Evolutionary conservation across 345 rosid genomes (phyloP).

Genomic region (Euphorbia peplus): DNA sequence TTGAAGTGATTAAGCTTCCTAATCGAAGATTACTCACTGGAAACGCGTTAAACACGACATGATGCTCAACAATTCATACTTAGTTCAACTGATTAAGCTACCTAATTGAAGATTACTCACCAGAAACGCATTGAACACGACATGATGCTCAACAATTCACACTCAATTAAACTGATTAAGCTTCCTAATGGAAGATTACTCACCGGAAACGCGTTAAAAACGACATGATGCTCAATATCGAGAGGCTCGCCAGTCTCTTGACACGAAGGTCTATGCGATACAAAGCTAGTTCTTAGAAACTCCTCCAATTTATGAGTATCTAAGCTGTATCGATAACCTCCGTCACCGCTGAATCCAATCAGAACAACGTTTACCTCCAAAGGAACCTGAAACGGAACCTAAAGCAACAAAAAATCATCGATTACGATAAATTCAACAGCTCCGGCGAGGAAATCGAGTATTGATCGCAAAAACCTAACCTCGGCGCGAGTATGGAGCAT

Average conservation of each 20-base stretch:
- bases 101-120: not conserved
- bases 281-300: conserved; percentile 70
- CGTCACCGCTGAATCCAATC: conserved; percentile 82
- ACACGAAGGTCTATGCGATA: conserved; percentile 77
- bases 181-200: conserved; percentile 16
- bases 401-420: conserved; percentile 6
- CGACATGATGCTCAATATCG: conserved; percentile 86
- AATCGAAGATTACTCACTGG: not conserved
- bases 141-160: too few species aligned
- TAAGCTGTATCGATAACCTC: conserved; percentile 71
- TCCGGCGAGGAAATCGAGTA: not conserved
- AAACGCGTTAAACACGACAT: too few species aligned
- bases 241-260: conserved; percentile 88
- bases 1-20: not conserved
- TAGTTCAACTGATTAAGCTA: not conserved
- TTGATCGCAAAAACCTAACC: too few species aligned
- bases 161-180: not conserved
- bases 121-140: too few species aligned
- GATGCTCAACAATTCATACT: too few species aligned
- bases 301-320: conserved; percentile 79
- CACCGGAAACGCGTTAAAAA: conserved; percentile 78
- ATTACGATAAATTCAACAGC: not conserved
- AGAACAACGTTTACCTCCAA: conserved; percentile 88
- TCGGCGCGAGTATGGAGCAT: conserved; percentile 98
- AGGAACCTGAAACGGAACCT: conserved; percentile 99